Base-by-base conservation (phyloP, 1,284 basidiomycete genomes). In the Afroboletus lepidellus region DNA sequence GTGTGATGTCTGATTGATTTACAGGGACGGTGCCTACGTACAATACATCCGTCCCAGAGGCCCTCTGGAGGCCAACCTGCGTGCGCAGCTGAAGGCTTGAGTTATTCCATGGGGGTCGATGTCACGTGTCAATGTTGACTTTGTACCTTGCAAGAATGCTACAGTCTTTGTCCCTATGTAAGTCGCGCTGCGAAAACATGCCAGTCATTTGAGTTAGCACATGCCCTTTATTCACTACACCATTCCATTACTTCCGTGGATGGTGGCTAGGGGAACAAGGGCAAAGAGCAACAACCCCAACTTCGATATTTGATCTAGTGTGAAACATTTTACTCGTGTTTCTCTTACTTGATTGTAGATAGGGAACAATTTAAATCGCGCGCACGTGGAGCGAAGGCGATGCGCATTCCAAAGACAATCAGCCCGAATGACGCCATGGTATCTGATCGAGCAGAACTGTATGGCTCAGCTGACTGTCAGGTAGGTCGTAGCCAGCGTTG, bases 21-120 rank as follows among this genome's bases (percentile, higher is more conserved):
- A 20, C 56, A 90, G 87, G 79, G 89, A 90, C 73, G 87, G 90
- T 53, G 87, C 89, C 23, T 91, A 92, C 65, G 84, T 92, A 30
- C 87, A 95, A 76, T 95, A 90, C 78, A 91, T 96, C 74, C 84
- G 89, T 66, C 88, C 90, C 56, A 89, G 87, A 77, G 93, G 94
- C 58, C 80, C 82, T 56, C 80, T 96, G 56, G 86, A 92, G 77
- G 67, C 79, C 69, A 96, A 96, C 81, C 79, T 97, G 59, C 84
- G 87, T 61, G 86, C 83, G 62, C 90, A 92, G 73, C 81, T 90
- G 63, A 83, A 83, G 69, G 92, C 89, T 54, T 82, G 69, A 66
- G 41, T 30, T 16, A 3, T 41, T 43, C 13, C 30, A 20, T 41
- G 3, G 18, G 20, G 27, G 48, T 38, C 46, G 42, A 43, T 23